Evolutionary conservation across 2,329 filamentous ascomycete genomes (phyloP).

Genomic region (Trichoderma sp.): DNA sequence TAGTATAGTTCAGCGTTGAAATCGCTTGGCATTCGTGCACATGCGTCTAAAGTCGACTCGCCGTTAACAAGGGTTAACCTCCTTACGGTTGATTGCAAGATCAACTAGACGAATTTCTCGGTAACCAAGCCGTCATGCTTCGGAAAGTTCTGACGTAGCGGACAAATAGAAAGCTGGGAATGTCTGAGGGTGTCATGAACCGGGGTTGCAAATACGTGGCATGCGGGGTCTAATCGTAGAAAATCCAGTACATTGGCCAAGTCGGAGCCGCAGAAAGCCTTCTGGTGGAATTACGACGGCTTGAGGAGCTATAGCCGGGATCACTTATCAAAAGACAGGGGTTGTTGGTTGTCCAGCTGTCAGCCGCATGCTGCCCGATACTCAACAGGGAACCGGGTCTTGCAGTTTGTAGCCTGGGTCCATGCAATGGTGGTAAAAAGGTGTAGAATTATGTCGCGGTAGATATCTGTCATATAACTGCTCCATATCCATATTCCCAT

Average conservation of each 20-base stretch:
- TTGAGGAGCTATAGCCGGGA: not conserved
- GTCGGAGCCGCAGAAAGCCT: not conserved
- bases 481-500: not conserved
- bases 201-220: not conserved
- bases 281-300: not conserved
- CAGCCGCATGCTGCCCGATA: not conserved
- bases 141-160: not conserved
- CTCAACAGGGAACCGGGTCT: not conserved
- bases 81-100: not conserved
- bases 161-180: not conserved
- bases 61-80: not conserved
- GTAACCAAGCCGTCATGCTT: not conserved
- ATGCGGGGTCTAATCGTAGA: not conserved
- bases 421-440: not conserved
- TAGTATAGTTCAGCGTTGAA: not conserved
- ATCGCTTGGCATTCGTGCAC: not conserved
- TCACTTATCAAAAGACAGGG: not conserved
- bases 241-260: too few species aligned
- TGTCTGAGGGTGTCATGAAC: not conserved
- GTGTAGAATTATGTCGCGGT: not conserved
- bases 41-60: not conserved
- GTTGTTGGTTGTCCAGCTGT: not conserved
- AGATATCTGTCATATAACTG: not conserved
- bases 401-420: not conserved
- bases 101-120: not conserved